Conservation (phyloP, 2,329 filamentous ascomycete species). For the Dryadomyces sulphureus region DNA sequence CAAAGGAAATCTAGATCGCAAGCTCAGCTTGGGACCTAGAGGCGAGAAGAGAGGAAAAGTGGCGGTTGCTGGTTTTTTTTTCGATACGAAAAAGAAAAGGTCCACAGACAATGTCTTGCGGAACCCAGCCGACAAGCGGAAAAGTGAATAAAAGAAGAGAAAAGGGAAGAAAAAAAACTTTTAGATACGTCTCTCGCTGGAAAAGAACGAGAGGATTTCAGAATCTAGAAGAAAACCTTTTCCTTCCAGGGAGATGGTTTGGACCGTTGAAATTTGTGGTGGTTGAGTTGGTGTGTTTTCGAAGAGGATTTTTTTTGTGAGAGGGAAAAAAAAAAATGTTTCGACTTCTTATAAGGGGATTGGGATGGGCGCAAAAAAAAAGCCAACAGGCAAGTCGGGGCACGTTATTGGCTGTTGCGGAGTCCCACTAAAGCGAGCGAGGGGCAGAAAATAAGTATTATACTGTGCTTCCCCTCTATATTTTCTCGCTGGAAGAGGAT, state of each 20-base stretch:
- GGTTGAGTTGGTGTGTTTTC: conserved; percentile 3
- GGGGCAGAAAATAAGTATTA: background rate
- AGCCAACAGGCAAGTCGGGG: background rate
- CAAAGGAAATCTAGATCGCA: conserved; percentile 54
- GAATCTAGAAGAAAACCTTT: conserved; percentile 3
- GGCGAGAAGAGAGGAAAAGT: conserved; percentile 17
- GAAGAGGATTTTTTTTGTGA: conserved; percentile 5
- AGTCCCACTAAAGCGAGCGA: background rate
- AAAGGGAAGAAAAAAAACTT: conserved; percentile 2
- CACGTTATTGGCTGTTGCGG: background rate
- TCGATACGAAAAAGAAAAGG: conserved; percentile 16
- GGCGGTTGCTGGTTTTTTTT: conserved; percentile 25
- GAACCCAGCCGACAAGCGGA: conserved; percentile 13
- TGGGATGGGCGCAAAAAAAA: conserved; percentile 3
- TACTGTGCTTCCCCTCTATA: background rate
- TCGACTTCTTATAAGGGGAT: conserved; percentile 4
- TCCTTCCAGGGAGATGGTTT: background rate
- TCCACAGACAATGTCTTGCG: conserved; percentile 19
- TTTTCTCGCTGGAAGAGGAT: background rate
- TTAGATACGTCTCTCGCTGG: conserved; percentile 3
- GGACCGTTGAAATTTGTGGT: background rate
- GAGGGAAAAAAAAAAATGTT: conserved; percentile 5
- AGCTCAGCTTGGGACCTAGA: conserved; percentile 65
- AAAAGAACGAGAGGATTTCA: conserved; percentile 8
- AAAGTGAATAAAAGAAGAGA: conserved; percentile 16